phyloP scores from a whole-genome alignment of 257 asterid species.

The Fraxinus anomala region DNA sequence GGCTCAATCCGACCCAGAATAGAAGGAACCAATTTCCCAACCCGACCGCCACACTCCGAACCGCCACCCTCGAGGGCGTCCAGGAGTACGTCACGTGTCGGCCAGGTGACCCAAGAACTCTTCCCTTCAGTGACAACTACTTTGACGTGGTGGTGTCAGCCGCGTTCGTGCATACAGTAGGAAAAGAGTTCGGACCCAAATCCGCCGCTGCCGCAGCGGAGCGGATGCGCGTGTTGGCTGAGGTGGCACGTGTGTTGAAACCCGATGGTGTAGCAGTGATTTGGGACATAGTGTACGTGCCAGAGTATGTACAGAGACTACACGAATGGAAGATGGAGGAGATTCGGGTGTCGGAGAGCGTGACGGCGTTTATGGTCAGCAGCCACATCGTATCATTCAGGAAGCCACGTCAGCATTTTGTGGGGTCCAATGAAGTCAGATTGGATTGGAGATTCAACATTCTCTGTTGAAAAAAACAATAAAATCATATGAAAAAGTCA shows the following conservation, averaged over 20 bases:
- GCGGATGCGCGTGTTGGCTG: conserved; percentile 79
- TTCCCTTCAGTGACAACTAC: conserved; percentile 76
- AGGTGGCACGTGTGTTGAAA: conserved; percentile 81
- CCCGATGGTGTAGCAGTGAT: conserved; percentile 83
- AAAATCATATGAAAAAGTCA: conserved; percentile 7
- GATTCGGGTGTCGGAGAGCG: conserved; percentile 80
- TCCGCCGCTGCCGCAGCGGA: conserved; percentile 90
- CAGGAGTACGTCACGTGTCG: conserved; percentile 97
- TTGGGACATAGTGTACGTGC: conserved; percentile 90
- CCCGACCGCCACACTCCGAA: conserved; percentile 62
- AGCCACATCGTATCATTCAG: conserved; percentile 82
- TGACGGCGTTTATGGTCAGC: conserved; percentile 85
- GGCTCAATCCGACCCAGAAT: conserved; percentile 52
- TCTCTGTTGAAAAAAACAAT: conserved; percentile 47
- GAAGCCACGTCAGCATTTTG: conserved; percentile 80
- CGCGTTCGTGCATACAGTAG: conserved; percentile 82
- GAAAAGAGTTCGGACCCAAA: conserved; percentile 78
- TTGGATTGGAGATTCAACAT: conserved; percentile 91
- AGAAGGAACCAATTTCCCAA: conserved; percentile 10
- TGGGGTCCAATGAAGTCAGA: conserved; percentile 75
- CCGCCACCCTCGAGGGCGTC: conserved; percentile 87
- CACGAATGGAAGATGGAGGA: conserved; percentile 89
- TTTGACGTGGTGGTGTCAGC: conserved; percentile 98
- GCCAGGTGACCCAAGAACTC: conserved; percentile 79
- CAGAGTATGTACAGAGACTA: conserved; percentile 79